Base-by-base conservation (phyloP, 306 rosid genomes). In the Rubus idaeus region DNA sequence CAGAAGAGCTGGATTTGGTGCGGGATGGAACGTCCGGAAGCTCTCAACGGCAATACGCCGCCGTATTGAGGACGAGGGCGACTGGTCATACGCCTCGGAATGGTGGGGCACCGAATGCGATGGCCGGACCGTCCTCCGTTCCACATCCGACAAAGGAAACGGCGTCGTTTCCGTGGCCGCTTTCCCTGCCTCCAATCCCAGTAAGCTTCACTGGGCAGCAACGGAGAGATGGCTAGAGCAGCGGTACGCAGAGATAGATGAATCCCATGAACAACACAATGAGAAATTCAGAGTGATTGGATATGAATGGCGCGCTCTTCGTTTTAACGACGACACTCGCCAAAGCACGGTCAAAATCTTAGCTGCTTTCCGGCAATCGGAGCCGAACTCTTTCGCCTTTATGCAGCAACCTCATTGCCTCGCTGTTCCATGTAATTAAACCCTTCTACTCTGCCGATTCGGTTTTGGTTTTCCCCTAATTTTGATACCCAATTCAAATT, bases 321-420 rank as follows among this genome's bases (percentile, higher is more conserved):
- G 93, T 44, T 92, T 95, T 78, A 92, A 95, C 21, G 91, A 88
- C 4, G 87, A 81, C 46, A 95, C 97, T 45, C 93, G 97, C 72
- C 98, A 92, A 77, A 95, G 98, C 77, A 84, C 97, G 0, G 91
- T 70, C 26, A 95, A 95, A 83, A 91, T 92, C 5, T 50, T 92
- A 97, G 91, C 87, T 47, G 78, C 88, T 56, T 88, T 44, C 80
- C 78, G 49, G 10, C 82, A 84, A 64, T 84, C 87, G 50, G 89
- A 83, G 64, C 89, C 97, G 0, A 92, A 73, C 4, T 81, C 81
- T 35, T 72, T 95, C 61, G 81, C 79, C 65, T 80, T 90, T 45
- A 95, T 90, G 96, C 98, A 90, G 83, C 97, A 92, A 78, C 90
- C 97, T 6, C 87, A 89, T 83, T 95, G 97, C 70, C 85, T 95